Percentiles rank a stretch among this genome's conserved stretches.
Evolutionary conservation across 2,329 filamentous ascomycete genomes (phyloP).

Genomic region (Pezicula radicicola): DNA sequence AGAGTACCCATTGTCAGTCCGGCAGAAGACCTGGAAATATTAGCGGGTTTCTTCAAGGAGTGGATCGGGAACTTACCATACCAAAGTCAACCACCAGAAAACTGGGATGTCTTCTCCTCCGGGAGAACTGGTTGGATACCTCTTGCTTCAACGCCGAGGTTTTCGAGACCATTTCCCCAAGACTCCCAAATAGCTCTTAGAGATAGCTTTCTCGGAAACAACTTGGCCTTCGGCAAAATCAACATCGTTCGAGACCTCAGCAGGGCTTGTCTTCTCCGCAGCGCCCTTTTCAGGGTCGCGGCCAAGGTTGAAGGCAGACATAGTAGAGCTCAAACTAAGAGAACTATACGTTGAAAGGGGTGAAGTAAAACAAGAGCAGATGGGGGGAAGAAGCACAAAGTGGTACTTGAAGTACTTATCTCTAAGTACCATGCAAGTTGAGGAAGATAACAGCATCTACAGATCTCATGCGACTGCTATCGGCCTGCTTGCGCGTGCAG

Average conservation of each 20-base stretch:
- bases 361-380: no score
- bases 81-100: neutral
- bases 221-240: neutral
- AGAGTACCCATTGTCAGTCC: neutral
- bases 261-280: neutral
- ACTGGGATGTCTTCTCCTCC: neutral
- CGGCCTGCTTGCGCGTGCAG: no score
- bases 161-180: conserved; percentile 1
- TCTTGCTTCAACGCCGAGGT: conserved; percentile 2
- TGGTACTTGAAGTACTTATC: no score
- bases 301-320: neutral
- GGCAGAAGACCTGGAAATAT: neutral
- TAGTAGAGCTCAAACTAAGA: neutral
- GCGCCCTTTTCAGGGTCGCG: neutral
- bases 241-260: neutral
- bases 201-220: neutral
- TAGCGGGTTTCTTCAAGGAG: no score
- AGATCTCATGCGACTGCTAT: no score
- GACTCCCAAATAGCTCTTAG: neutral
- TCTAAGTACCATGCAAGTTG: no score
- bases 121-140: neutral
- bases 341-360: no score
- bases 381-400: no score
- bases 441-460: no score
- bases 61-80: neutral